Evolutionary conservation across 371 early-diverging fungal species (phyloP).

Genomic region (Mucor mucedo): DNA sequence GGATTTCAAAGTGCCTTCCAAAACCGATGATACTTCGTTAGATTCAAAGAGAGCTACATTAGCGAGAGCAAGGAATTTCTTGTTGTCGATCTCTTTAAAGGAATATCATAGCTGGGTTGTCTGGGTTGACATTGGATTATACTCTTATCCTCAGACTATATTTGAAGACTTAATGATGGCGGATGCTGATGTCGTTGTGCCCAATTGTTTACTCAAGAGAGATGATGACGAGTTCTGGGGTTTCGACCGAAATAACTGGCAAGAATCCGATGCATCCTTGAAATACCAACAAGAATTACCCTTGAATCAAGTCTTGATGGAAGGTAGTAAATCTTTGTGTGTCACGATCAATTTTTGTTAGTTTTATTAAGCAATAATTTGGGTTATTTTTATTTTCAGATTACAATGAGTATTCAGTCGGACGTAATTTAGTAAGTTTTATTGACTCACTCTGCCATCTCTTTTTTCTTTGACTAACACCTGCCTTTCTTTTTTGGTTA

Average conservation of each 20-base stretch:
- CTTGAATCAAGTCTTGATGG: conserved; percentile 36
- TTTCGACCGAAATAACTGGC: conserved; percentile 71
- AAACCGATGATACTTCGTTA: conserved; percentile 16
- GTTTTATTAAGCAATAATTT: not conserved
- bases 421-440: conserved; percentile 24
- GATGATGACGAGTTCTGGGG: conserved; percentile 43
- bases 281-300: conserved; percentile 53
- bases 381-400: conserved; percentile 5
- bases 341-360: not conserved
- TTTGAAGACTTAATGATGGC: conserved; percentile 56
- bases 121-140: conserved; percentile 61
- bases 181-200: conserved; percentile 61
- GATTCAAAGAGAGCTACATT: conserved; percentile 44
- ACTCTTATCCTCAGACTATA: conserved; percentile 53
- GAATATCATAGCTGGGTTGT: conserved; percentile 57
- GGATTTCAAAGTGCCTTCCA: conserved; percentile 17
- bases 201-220: conserved; percentile 55
- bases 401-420: conserved; percentile 19
- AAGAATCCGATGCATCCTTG: conserved; percentile 61
- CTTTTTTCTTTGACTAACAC: too few species aligned
- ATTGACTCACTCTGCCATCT: too few species aligned
- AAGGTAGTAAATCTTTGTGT: conserved; percentile 29
- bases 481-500: too few species aligned
- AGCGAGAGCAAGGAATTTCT: conserved; percentile 58
- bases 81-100: conserved; percentile 51